Base-by-base conservation (phyloP, 768 basidiomycete genomes). In the Tulasnella sp. region DNA sequence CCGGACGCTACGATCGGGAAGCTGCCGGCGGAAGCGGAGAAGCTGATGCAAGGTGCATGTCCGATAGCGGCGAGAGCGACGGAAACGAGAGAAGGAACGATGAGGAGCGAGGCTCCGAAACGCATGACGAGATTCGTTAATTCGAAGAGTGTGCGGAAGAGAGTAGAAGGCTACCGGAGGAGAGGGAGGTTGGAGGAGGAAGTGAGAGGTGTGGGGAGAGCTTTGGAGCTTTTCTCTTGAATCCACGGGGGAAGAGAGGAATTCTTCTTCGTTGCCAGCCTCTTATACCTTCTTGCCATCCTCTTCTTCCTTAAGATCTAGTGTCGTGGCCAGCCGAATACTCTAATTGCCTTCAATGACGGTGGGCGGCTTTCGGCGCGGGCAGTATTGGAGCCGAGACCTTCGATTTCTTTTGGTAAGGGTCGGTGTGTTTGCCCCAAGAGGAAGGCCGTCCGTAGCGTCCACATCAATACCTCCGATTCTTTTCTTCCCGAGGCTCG, bases 1-100 rank as follows among this genome's bases (percentile, higher is more conserved):
- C 74, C 74, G 31, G 75, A 71, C 1, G 76, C 74, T 14, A 81
- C 81, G 46, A 82, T 72, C 14, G 79, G 80, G 80, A 82, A 82
- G 73, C 78, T 44, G 18, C 34, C 76, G 39, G 18, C 21, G 4
- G 72, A 36, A 46, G 39, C 56, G 14, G 46, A 31, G 71, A 82
- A 82, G 76, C 52, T 40, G 56, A 82, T 78, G 71, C 76, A 76
- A 16, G 68, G 42, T 38, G 71, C 39, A 34, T 81, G 80, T 36
- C 81, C 81, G 44, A 82, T 81, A 39, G 81, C 68, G 16, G 79
- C 79, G 56, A 77, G 34, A n/a, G 76, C 76, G 3, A 62, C 16
- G 58, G 76, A 40, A 62, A 39, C 31, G 34, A 77, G 76, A 39
- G 76, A 34, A 62, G 76, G 52, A 52, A 75, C 24, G 74, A 75